Conservation (phyloP, 192 early-diverging fungal genomes). For the Entophlyctis luteolus region DNA sequence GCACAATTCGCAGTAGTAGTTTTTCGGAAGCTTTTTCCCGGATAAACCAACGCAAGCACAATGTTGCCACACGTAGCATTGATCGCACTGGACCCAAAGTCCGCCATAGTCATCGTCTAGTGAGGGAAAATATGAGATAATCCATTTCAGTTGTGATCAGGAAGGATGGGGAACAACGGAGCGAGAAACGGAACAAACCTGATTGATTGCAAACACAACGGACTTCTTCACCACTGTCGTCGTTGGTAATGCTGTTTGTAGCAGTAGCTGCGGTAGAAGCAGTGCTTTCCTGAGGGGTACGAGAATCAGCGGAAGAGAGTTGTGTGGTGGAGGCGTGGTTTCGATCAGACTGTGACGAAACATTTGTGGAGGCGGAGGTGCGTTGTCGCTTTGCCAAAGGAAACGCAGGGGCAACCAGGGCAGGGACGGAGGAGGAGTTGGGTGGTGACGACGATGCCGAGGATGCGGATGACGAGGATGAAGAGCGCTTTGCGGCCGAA, state of each 20-base stretch:
- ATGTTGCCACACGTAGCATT: conserved; percentile 92
- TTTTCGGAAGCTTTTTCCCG: conserved; percentile 73
- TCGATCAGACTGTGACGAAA: no score
- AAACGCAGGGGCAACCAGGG: no score
- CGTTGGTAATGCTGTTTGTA: background rate
- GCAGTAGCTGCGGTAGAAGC: no score
- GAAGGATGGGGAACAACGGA: background rate
- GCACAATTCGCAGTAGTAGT: conserved; percentile 92
- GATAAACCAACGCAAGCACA: conserved; percentile 83
- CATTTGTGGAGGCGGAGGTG: no score
- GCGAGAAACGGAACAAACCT: background rate
- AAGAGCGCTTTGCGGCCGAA: no score
- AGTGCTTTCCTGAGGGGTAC: no score
- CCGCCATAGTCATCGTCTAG: conserved; percentile 28
- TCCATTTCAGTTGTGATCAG: background rate
- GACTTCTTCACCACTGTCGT: background rate
- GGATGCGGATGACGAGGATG: no score
- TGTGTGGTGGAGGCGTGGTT: no score
- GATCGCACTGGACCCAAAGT: conserved; percentile 89
- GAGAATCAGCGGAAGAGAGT: no score
- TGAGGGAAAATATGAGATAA: background rate
- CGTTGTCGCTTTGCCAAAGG: no score
- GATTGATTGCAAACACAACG: conserved; percentile 1
- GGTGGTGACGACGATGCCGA: no score
- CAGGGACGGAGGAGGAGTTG: no score